Conservation (phyloP, 805 yeast genomes). For the Suhomyces canberraensis region DNA sequence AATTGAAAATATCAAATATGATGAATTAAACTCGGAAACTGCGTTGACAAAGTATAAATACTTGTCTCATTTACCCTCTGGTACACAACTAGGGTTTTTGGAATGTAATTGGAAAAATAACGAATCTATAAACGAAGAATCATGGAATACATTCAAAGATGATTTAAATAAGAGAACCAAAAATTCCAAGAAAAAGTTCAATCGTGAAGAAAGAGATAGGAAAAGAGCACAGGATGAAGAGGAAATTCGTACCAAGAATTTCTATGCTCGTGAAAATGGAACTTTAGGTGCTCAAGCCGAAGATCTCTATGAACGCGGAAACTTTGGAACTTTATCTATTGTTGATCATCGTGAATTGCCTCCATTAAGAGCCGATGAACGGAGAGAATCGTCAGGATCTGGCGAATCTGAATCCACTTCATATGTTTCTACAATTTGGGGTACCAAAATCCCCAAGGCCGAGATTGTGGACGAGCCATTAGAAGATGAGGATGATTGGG, state of each 20-base stretch:
- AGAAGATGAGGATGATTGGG: slow-evolving; percentile 43
- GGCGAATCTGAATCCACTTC: slow-evolving; percentile 13
- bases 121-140: slow-evolving; percentile 29
- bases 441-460: slow-evolving; percentile 53
- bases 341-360: slow-evolving; percentile 39
- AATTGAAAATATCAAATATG: slow-evolving; percentile 69
- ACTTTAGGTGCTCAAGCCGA: slow-evolving; percentile 19
- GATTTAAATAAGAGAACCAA: slow-evolving; percentile 60
- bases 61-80: slow-evolving; percentile 77
- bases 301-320: slow-evolving; percentile 11
- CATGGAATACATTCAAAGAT: slow-evolving; percentile 45
- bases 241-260: slow-evolving; percentile 56
- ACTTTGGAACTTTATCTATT: slow-evolving; percentile 34
- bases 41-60: slow-evolving; percentile 63
- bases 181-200: slow-evolving; percentile 44
- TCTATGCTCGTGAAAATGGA: slow-evolving; percentile 57
- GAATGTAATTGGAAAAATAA: slow-evolving; percentile 76
- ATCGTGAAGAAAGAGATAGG: slow-evolving; percentile 60
- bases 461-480: slow-evolving; percentile 34
- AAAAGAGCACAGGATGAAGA: slow-evolving; percentile 53
- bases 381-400: slow-evolving; percentile 10
- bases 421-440: slow-evolving; percentile 68
- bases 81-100: slow-evolving; percentile 77
- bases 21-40: slow-evolving; percentile 59
- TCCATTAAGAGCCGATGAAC: slow-evolving; percentile 10